Evolutionary conservation across 2,329 filamentous ascomycete genomes (phyloP).

Genomic region (Ophiocordyceps robertsii): DNA sequence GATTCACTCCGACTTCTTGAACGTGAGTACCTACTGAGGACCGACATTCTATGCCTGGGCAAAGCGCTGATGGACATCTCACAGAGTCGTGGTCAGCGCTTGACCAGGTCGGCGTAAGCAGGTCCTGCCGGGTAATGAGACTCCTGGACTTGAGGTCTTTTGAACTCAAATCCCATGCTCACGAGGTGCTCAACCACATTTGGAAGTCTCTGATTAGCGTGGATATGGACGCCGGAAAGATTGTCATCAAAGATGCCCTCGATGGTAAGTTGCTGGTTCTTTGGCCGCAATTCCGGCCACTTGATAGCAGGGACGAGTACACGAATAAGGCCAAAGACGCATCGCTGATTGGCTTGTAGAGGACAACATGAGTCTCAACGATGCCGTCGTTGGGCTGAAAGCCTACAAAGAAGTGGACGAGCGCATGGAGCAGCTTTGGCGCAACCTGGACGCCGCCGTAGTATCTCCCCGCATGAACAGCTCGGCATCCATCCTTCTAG

Average conservation of each 20-base stretch:
- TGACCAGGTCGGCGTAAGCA: constrained; percentile 44
- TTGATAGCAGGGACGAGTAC: neutral
- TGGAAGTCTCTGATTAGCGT: constrained; percentile 59
- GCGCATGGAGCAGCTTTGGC: constrained; percentile 47
- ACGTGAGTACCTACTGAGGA: constrained; percentile 23
- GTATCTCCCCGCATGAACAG: constrained; percentile 43
- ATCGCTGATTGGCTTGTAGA: constrained; percentile 18
- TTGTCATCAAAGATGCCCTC: constrained; percentile 41
- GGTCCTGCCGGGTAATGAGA: constrained; percentile 46
- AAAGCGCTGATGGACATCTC: constrained; percentile 6
- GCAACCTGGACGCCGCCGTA: constrained; percentile 47
- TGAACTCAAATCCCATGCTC: constrained; percentile 52
- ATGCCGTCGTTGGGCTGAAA: constrained; percentile 41
- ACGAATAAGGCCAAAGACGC: neutral
- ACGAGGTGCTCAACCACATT: constrained; percentile 51
- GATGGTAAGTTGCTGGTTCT: constrained; percentile 26
- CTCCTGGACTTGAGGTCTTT: constrained; percentile 53
- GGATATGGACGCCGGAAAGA: constrained; percentile 37
- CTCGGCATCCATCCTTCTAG: constrained; percentile 18
- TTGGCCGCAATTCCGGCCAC: neutral
- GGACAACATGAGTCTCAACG: constrained; percentile 36
- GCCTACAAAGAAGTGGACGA: constrained; percentile 48
- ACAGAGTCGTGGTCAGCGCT: constrained; percentile 44
- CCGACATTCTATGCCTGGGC: neutral
- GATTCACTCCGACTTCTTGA: constrained; percentile 45